Percentiles rank a stretch among this genome's conserved stretches.
These are phyloP conservation scores for Penicillium robsamsonii DNA, from an alignment of 495 filamentous ascomycete species.

Conservation along the genomic window DNA sequence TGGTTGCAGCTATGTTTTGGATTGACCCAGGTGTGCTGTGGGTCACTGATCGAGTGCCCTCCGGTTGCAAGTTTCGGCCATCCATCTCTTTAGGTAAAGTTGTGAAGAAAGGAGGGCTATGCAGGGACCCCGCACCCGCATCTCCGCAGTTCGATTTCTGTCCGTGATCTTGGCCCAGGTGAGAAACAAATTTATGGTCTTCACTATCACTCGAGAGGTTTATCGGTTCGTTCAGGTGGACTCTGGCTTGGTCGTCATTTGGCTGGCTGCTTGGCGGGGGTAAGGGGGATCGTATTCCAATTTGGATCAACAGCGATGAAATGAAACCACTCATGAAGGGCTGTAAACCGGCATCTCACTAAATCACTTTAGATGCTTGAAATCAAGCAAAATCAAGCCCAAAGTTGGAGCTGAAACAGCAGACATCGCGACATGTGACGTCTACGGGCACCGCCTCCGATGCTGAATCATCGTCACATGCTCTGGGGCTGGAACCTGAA, in stretches of 20 bases:
- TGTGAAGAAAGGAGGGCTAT: constrained; percentile 27
- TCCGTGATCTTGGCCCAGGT: constrained; percentile 16
- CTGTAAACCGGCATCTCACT: constrained; percentile 18
- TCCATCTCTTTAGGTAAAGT: constrained; percentile 31
- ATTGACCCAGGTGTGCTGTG: constrained; percentile 9
- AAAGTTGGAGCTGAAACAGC: constrained; percentile 3
- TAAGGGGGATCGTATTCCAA: constrained; percentile 73
- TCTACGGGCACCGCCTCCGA: constrained; percentile 10
- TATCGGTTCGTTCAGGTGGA: constrained; percentile 18
- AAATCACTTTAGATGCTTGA: constrained; percentile 5
- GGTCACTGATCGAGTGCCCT: constrained; percentile 14
- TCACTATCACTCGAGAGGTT: constrained; percentile 12
- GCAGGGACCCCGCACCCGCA: constrained; percentile 30
- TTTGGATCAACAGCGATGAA: constrained; percentile 71
- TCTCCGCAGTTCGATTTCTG: constrained; percentile 15
- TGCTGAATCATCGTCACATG: constrained; percentile 23
- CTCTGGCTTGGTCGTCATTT: constrained; percentile 16
- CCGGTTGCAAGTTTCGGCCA: constrained; percentile 25
- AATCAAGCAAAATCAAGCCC: constrained; percentile 6
- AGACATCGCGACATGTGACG: constrained; percentile 27
- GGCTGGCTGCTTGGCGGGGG: constrained; percentile 14
- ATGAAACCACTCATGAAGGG: constrained; percentile 69
- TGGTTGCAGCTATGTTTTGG: neutral
- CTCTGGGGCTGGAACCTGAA: neutral
- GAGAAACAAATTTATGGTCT: constrained; percentile 7